Percentiles rank a stretch among this genome's conserved stretches.
Conservation (phyloP, 106 monocot species). For the Dendrobium huoshanense region DNA sequence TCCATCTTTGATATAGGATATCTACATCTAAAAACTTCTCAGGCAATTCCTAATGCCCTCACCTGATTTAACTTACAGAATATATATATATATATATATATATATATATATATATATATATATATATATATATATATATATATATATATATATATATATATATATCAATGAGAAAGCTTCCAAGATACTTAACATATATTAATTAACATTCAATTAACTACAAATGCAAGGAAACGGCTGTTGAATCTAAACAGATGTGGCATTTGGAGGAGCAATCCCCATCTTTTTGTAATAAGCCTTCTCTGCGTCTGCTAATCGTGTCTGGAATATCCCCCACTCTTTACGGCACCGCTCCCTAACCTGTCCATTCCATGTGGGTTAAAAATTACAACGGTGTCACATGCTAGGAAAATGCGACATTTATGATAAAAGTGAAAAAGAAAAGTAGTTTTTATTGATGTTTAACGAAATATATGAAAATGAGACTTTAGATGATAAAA, state of each 20-base stretch:
- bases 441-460: not conserved
- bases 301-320: slow-evolving; percentile 31
- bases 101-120: not conserved
- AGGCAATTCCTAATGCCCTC: no score
- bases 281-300: slow-evolving; percentile 32
- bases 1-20: not conserved
- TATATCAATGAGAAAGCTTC: not conserved
- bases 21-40: not conserved
- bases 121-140: not conserved
- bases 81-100: no score
- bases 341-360: slow-evolving; percentile 49
- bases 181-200: not conserved
- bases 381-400: not conserved
- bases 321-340: slow-evolving; percentile 45
- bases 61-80: not conserved
- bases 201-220: not conserved
- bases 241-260: slow-evolving; percentile 25
- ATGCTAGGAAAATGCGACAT: no score
- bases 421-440: no score
- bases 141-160: not conserved
- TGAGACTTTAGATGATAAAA: not conserved
- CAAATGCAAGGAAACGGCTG: not conserved
- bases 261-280: slow-evolving; percentile 36
- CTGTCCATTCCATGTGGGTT: slow-evolving; percentile 11
- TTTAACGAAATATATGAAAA: not conserved